A percentile compares a stretch with the other conserved stretches of the same genome.
phyloP scores from a whole-genome alignment of 768 basidiomycete species.

The Pleurotus platypus region DNA sequence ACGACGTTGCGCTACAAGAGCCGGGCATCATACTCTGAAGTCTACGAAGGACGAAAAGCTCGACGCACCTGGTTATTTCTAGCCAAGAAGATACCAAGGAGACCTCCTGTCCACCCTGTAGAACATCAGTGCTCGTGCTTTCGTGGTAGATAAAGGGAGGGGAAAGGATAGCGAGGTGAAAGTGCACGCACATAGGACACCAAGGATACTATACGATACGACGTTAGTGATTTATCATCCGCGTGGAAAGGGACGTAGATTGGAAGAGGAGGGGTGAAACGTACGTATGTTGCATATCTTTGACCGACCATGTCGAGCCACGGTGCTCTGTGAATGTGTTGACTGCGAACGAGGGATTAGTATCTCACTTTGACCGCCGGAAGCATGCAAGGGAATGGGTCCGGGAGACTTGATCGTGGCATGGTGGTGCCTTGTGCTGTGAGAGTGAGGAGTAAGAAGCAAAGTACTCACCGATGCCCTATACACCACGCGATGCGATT shows the following conservation, averaged over 20 bases:
- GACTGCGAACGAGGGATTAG: conserved; percentile 37
- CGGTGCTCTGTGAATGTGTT: conserved; percentile 95
- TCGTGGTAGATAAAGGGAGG: background rate
- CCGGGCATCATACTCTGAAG: background rate
- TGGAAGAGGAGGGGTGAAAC: conserved; percentile 20
- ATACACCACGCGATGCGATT: background rate
- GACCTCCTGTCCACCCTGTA: conserved; percentile 88
- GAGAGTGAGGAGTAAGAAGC: too few species aligned
- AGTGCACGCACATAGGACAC: conserved; percentile 57
- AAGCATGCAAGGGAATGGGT: background rate
- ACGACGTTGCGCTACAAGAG: conserved; percentile 64
- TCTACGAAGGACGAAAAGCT: background rate
- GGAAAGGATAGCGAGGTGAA: background rate
- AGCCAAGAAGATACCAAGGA: conserved; percentile 81
- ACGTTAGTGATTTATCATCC: too few species aligned
- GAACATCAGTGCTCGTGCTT: conserved; percentile 3
- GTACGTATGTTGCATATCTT: conserved; percentile 94
- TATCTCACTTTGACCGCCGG: background rate
- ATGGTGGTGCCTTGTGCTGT: too few species aligned
- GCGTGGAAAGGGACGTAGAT: too few species aligned
- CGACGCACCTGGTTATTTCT: conserved; percentile 66
- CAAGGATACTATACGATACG: conserved; percentile 51
- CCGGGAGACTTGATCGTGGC: too few species aligned
- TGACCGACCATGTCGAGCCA: conserved; percentile 76
- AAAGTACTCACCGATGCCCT: conserved; percentile 56